Conservation (phyloP, 2,329 filamentous ascomycete genomes). For the Zarea fungicola region DNA sequence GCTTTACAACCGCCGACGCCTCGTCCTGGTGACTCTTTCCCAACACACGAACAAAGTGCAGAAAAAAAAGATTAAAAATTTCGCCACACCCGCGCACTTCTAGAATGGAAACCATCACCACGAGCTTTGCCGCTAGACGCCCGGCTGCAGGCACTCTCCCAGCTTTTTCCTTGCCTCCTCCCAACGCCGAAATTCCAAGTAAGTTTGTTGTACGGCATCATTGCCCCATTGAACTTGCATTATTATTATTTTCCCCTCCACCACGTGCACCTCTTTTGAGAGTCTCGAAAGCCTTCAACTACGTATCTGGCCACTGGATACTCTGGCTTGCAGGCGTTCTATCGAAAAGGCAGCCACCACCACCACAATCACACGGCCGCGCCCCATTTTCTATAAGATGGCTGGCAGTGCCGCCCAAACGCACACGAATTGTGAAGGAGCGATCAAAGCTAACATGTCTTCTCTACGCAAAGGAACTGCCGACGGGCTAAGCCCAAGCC, state of each 20-base stretch:
- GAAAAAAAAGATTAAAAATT: too few relatives aligned
- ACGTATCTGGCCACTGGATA: too few relatives aligned
- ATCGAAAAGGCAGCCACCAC: too few relatives aligned
- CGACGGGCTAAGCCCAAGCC: slow-evolving; percentile 58
- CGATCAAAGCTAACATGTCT: slow-evolving; percentile 20
- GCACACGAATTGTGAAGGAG: slow-evolving; percentile 7
- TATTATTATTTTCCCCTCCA: slow-evolving; percentile 23
- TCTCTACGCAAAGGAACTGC: slow-evolving; percentile 39
- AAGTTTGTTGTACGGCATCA: slow-evolving; percentile 17
- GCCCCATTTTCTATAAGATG: too few relatives aligned
- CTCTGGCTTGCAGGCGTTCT: too few relatives aligned
- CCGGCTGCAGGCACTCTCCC: slow-evolving; percentile 29
- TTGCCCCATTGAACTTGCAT: slow-evolving; percentile 41
- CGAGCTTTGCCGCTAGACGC: slow-evolving; percentile 30
- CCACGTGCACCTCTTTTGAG: too few relatives aligned
- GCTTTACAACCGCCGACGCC: too few relatives aligned
- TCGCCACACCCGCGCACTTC: too few relatives aligned
- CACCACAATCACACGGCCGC: too few relatives aligned
- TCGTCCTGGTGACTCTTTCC: too few relatives aligned
- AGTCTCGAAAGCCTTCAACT: too few relatives aligned
- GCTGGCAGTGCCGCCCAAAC: slow-evolving; percentile 37
- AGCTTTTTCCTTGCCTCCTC: slow-evolving; percentile 32
- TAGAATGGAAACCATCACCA: slow-evolving; percentile 24
- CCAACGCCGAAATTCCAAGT: slow-evolving; percentile 32
- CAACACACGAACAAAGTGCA: too few relatives aligned